A percentile compares a stretch with the other conserved stretches of the same genome.
Evolutionary conservation across 768 basidiomycete genomes (phyloP).

Genomic region (Suillus spraguei): DNA sequence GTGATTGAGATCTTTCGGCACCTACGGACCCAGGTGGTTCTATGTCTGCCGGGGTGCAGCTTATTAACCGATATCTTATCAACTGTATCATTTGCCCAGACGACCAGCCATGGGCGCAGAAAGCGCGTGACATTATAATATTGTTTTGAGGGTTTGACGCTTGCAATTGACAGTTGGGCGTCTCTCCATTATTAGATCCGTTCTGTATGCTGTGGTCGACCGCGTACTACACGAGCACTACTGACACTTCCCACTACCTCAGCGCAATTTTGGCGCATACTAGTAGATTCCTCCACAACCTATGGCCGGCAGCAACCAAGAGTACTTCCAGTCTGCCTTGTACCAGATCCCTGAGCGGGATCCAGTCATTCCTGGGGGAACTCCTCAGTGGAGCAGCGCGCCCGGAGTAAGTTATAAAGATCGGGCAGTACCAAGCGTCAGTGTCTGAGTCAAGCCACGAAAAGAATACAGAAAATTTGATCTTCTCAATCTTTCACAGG

Average conservation of each 20-base stretch:
- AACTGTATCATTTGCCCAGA: conserved; percentile 5
- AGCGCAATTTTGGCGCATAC: background rate
- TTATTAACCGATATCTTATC: conserved; percentile 10
- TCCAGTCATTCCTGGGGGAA: conserved; percentile 27
- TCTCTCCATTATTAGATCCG: conserved; percentile 6
- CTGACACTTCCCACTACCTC: background rate
- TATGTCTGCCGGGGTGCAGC: background rate
- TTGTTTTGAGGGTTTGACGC: background rate
- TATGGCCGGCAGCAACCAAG: conserved; percentile 15
- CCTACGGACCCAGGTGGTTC: background rate
- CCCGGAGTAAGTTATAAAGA: conserved; percentile 28
- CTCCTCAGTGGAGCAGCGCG: conserved; percentile 25
- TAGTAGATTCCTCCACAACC: background rate
- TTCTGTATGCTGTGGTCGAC: background rate
- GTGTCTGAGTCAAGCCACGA: conserved; percentile 20
- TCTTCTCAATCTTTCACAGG: conserved; percentile 44
- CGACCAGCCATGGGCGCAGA: conserved; percentile 1
- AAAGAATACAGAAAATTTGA: conserved; percentile 23
- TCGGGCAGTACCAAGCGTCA: conserved; percentile 35
- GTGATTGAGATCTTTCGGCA: background rate
- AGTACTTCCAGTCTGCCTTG: conserved; percentile 24
- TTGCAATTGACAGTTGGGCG: conserved; percentile 4
- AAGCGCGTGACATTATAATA: background rate
- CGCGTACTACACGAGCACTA: background rate
- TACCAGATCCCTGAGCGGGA: conserved; percentile 34